Percentiles rank a stretch among this genome's conserved stretches.
Conservation (phyloP, 495 filamentous ascomycete genomes). For the Parachaetomium inaequale region DNA sequence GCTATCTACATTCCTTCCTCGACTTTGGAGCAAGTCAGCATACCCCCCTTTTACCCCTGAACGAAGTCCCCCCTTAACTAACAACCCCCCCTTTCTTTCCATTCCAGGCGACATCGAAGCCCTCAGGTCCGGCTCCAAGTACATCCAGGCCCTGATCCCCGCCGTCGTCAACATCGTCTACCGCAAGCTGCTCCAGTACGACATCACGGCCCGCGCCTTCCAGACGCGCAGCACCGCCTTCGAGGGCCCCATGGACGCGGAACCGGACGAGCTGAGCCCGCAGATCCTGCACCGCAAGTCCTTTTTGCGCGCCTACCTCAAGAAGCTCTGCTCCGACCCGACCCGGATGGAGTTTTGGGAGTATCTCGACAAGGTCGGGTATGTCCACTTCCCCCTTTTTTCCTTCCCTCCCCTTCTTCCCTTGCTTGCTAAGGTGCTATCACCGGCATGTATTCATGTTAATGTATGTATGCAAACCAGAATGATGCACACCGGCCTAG, state of each 20-base stretch:
- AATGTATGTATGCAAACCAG: constrained; percentile 31
- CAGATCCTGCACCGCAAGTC: constrained; percentile 72
- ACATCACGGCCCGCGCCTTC: constrained; percentile 72
- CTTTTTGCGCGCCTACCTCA: constrained; percentile 69
- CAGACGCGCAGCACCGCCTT: constrained; percentile 62
- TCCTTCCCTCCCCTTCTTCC: not conserved
- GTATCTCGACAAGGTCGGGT: constrained; percentile 72
- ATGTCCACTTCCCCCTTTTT: constrained; percentile 26
- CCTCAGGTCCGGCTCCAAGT: constrained; percentile 60
- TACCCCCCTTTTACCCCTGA: not conserved
- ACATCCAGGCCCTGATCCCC: constrained; percentile 71
- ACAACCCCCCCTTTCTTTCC: not conserved
- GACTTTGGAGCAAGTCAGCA: constrained; percentile 64
- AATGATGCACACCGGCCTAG: constrained; percentile 68
- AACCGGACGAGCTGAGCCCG: constrained; percentile 59
- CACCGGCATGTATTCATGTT: no score
- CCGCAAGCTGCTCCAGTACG: constrained; percentile 67
- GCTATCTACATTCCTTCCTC: constrained; percentile 67
- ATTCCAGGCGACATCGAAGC: constrained; percentile 62
- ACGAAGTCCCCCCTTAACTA: not conserved
- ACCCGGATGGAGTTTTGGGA: constrained; percentile 72
- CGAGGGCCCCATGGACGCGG: constrained; percentile 59
- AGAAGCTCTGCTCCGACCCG: constrained; percentile 65
- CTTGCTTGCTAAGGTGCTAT: no score
- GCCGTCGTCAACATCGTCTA: constrained; percentile 74